phyloP scores from a whole-genome alignment of 2,329 filamentous ascomycete genomes.

The Grosmannia huntii region DNA sequence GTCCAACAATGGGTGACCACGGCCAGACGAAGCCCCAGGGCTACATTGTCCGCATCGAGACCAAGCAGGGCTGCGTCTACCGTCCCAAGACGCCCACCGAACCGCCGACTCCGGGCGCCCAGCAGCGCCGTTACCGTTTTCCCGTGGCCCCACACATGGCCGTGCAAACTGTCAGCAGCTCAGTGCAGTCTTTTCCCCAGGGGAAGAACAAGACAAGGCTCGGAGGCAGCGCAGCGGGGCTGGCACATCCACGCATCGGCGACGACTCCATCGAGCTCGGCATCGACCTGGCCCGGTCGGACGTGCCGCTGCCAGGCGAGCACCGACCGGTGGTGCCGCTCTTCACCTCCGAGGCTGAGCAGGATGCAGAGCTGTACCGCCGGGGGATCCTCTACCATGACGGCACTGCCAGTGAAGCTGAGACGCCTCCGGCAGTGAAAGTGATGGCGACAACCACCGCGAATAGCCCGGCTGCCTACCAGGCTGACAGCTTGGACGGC shows the following conservation, averaged over 20 bases:
- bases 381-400: background rate
- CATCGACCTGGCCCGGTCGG: slow-evolving; percentile 1
- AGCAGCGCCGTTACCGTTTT: background rate
- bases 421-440: background rate
- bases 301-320: background rate
- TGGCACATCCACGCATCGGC: background rate
- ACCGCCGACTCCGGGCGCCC: background rate
- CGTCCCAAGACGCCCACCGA: background rate
- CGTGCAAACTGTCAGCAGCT: background rate
- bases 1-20: background rate
- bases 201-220: background rate
- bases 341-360: background rate
- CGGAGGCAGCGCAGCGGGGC: background rate
- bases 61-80: background rate
- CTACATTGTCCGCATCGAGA: background rate
- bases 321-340: background rate
- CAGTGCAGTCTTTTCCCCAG: background rate
- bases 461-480: background rate
- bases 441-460: background rate
- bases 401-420: background rate
- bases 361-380: slow-evolving; percentile 1
- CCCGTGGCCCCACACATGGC: background rate
- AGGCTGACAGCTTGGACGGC: background rate
- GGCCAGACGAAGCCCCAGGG: background rate
- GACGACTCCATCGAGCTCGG: background rate